Evolutionary conservation across 805 yeast species (phyloP), one percentile per base, ranked within the genome.

Genomic region (Dipodascus geniculatus): DNA sequence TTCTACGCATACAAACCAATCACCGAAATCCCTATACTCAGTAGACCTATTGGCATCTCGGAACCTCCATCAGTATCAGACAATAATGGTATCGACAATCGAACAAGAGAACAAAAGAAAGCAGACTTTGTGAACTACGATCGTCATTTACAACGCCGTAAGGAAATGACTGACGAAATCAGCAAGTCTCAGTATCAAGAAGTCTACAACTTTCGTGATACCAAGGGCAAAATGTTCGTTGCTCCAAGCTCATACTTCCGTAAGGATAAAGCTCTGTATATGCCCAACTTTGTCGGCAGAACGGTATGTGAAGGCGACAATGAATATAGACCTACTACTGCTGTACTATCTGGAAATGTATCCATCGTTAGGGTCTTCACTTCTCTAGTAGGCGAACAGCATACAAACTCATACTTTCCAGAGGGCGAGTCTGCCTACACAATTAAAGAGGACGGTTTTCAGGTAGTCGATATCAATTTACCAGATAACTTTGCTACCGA

Each of bases 211-310:
- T 83, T 80, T 63, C 73, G 83, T 50, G 83, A 83, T 60, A 86
- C 91, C 1, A 78, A 81, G 42, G 99, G 98, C 22, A 88, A 89
- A 68, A 74, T 90, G 57, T 93, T 89, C 71, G 71, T 76, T 17
- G 79, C 96, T 0, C 98, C 98, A 0, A 73, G 78, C n/a, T 79
- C 89, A 1, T 83, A 78, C 60, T 90, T 91, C 77, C 79, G 78
- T 56, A 69, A 73, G 11, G 90, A 85, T 4, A 83, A 78, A 62
- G 75, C 97, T 0, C 69, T 80, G 49, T 93, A 80, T 65, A 87
- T 93, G 70, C 96, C 98, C 8, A 89, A 89, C 63, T 72, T 91
- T 55, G 65, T 69, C 23, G 91, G 83, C 0, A 74, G 73, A 22
- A 74, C 82, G 1, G 64, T 88, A 38, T 6, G 14, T 3, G 44